Base-by-base conservation (phyloP, 1,284 basidiomycete species). In the Trametes pubescens region DNA sequence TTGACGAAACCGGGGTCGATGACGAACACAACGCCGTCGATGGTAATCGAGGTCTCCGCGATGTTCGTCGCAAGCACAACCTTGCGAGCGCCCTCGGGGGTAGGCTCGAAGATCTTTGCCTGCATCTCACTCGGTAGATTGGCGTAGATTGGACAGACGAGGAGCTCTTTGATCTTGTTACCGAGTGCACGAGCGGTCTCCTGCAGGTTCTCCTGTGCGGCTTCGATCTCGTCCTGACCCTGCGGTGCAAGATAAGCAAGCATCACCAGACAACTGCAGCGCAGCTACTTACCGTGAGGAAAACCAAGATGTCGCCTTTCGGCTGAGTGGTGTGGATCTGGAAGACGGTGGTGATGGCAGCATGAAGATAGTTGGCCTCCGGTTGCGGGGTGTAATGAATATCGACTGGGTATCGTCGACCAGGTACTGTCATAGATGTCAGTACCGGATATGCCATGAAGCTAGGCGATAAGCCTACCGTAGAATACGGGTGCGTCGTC, bases 211-310 rank as follows among this genome's bases (percentile, higher is more conserved):
- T 99, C 97, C 58, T 94, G 92, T 24, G 96, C 96, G 0, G 95
- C 93, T 78, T 99, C 98, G 67, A 99, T 99, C 79, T 99, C 98
- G 76, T 99, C 98, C 85, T 99, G 98, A 69, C 98, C 98, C 89
- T 93, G 64, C 34, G 58, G 22, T 9, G 22, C 11, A 22, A 46
- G 44, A 51, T 26, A 52, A 63, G 38, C 60, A 10, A 22, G 40
- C 9, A 1, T n/a, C 6, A 0, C 2, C 0, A 16, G 0, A 16
- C 6, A 11, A 32, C 34, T 38, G 37, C 13, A 10, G 16, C 2
- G 13, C 2, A 52, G 26, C 38, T 22, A 78, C 88, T 66, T 69
- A 93, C 92, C 0, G 98, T 99, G 52, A 99, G 84, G 80, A 99
- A 99, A 1, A 99, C 95, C 34, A 99, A 86, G 67, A 99, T 97